Base-by-base conservation (phyloP, 2,329 filamentous ascomycete genomes). In the Leptographium wingfieldii region DNA sequence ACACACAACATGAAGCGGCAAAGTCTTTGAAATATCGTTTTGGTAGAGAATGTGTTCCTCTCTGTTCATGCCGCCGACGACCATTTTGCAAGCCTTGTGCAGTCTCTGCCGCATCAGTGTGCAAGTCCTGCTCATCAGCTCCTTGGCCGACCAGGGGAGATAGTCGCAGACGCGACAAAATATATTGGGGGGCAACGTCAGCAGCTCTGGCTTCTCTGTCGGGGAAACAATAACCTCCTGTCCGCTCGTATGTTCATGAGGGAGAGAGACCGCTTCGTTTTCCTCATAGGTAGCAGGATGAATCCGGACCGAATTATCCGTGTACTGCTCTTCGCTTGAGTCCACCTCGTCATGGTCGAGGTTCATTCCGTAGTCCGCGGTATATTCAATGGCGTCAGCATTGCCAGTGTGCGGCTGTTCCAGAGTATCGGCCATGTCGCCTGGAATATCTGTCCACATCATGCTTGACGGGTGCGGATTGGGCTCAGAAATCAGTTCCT, bases 111-210 rank as follows among this genome's bases (percentile, higher is more conserved):
- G 16, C 3, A 60, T 19, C 9, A 5, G 12, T 0, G 48, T 22
- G 33, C 59, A 60, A 2, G 56, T 60, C 16, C 49, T 52, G 12
- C 59, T 58, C n/a, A 60, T 40, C n/a, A 57, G 31, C 25, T 58
- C 59, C 12, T 38, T 57, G 19, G 38, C 29, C 3, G 49, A 27
- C 59, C 59, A 60, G 2, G 59, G 51, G 3, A 60, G 52, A 19
- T 12, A n/a, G 11, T 52, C 31, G 33, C 29, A 58, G 6, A 60
- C 58, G 16, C 6, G n/a, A 27, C 22, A 1, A 5, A 60, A 40
- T 0, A 58, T 16, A 1, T 7, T 4, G 1, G 19, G 27, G 3
- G 55, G 59, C 22, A 22, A 25, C 7, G 9, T 22, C 3, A 57
- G 2, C 5, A 35, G 33, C 9, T n/a, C 16, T 57, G 29, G 16